Evolutionary conservation across 2,329 filamentous ascomycete species (phyloP).

Genomic region (Cordyceps farinosa): DNA sequence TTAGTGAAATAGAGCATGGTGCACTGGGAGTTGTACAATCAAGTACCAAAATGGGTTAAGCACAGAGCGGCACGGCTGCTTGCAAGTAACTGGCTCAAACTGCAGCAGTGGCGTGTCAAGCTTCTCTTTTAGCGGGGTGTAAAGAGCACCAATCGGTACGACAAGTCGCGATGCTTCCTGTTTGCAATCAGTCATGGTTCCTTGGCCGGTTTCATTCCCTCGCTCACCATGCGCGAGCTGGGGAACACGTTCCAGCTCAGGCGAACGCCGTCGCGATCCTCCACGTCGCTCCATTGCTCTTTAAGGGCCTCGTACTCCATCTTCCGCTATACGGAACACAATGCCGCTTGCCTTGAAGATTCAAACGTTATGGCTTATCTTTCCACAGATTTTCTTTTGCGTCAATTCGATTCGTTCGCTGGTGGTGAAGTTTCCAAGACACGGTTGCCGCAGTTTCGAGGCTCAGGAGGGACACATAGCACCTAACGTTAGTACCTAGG

Average conservation of each 20-base stretch:
- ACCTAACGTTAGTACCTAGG: not conserved
- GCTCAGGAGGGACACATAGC: slow-evolving; percentile 10
- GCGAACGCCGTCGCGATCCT: slow-evolving; percentile 92
- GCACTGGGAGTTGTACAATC: not conserved
- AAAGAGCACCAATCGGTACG: slow-evolving; percentile 92
- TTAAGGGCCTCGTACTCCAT: slow-evolving; percentile 95
- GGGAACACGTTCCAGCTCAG: slow-evolving; percentile 99
- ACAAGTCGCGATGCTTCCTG: slow-evolving; percentile 92
- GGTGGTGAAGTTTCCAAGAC: slow-evolving; percentile 1
- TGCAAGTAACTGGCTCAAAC: slow-evolving; percentile 96
- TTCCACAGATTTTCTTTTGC: not conserved
- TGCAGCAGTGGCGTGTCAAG: slow-evolving; percentile 82
- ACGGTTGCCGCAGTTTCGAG: not conserved
- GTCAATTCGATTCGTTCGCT: not conserved
- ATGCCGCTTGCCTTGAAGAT: not conserved
- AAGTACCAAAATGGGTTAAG: slow-evolving; percentile 94
- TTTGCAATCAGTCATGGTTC: slow-evolving; percentile 5
- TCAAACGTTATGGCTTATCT: not conserved
- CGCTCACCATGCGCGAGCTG: slow-evolving; percentile 86
- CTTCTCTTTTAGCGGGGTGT: slow-evolving; percentile 95
- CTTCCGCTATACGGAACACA: slow-evolving; percentile 8
- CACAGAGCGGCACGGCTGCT: slow-evolving; percentile 90
- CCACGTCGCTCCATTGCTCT: slow-evolving; percentile 93
- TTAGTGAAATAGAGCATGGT: slow-evolving; percentile 7
- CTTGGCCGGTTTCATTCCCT: not conserved